These are phyloP conservation scores for Penicillium sp. DNA, from an alignment of 2,329 filamentous ascomycete species.

Conservation along the genomic window DNA sequence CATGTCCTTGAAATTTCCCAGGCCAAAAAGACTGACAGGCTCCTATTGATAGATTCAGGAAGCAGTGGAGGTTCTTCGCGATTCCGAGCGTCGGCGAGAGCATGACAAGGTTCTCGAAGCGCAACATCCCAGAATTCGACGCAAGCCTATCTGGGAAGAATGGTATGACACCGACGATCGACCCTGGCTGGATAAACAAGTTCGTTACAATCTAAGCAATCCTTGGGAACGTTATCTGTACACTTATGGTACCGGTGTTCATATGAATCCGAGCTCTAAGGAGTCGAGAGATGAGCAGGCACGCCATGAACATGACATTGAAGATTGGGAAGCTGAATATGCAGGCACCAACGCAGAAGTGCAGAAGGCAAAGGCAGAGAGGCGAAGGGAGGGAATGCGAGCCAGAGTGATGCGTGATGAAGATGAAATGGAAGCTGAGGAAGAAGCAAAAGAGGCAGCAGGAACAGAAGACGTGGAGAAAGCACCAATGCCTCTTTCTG, in stretches of 20 bases:
- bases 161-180: not conserved
- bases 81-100: constrained; percentile 21
- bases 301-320: constrained; percentile 5
- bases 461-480: not conserved
- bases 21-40: not conserved
- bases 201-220: not conserved
- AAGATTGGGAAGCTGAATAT: constrained; percentile 11
- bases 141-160: not conserved
- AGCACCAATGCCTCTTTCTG: too few species aligned
- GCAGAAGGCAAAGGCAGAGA: constrained; percentile 6
- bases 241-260: constrained; percentile 30
- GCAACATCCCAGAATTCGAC: not conserved
- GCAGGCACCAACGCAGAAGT: constrained; percentile 1
- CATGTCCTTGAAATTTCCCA: too few species aligned
- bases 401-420: constrained; percentile 14
- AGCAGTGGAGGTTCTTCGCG: constrained; percentile 36
- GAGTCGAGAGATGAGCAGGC: constrained; percentile 23
- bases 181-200: not conserved
- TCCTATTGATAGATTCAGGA: constrained; percentile 28
- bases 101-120: constrained; percentile 23
- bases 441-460: not conserved
- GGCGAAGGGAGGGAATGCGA: constrained; percentile 13
- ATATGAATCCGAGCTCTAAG: constrained; percentile 28
- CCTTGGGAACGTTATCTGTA: constrained; percentile 25
- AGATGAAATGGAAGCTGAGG: constrained; percentile 5